phyloP scores from a whole-genome alignment of 257 asterid genomes.

The Verbena officinalis region DNA sequence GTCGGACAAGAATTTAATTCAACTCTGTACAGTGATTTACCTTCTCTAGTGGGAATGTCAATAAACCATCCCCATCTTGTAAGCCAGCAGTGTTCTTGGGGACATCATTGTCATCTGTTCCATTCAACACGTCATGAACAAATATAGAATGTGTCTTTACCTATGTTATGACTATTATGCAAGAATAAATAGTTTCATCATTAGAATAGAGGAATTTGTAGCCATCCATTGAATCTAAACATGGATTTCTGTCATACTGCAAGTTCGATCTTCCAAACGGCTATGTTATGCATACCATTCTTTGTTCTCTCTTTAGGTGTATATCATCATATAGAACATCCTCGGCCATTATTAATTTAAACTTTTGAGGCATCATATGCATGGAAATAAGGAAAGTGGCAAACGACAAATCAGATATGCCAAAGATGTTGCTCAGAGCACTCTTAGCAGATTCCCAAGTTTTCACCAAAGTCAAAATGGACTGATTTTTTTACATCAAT shows the following conservation, averaged over 20 bases:
- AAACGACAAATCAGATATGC: background rate
- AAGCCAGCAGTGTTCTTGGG: conserved; percentile 35
- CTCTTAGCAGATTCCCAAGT: background rate
- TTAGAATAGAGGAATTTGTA: conserved; percentile 5
- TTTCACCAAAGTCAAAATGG: conserved; percentile 7
- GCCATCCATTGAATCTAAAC: background rate
- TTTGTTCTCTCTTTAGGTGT: background rate
- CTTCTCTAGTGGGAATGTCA: conserved; percentile 51
- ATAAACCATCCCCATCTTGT: conserved; percentile 36
- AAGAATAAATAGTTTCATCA: background rate
- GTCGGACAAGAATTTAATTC: conserved; percentile 15
- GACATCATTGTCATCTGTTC: conserved; percentile 49
- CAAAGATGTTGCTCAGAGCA: conserved; percentile 1
- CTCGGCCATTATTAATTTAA: too few relatives aligned
- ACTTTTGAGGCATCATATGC: too few relatives aligned
- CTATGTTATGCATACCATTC: background rate
- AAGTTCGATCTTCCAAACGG: background rate
- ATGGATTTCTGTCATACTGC: background rate
- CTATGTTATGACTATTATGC: conserved; percentile 7
- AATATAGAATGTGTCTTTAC: conserved; percentile 10
- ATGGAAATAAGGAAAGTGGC: background rate
- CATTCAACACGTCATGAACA: conserved; percentile 21
- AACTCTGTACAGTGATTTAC: conserved; percentile 38
- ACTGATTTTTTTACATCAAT: conserved; percentile 2
- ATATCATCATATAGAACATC: background rate